A percentile compares a stretch with the other conserved stretches of the same genome.
phyloP scores from a whole-genome alignment of 164 flowering plant species.

The Chimonanthus praecox region DNA sequence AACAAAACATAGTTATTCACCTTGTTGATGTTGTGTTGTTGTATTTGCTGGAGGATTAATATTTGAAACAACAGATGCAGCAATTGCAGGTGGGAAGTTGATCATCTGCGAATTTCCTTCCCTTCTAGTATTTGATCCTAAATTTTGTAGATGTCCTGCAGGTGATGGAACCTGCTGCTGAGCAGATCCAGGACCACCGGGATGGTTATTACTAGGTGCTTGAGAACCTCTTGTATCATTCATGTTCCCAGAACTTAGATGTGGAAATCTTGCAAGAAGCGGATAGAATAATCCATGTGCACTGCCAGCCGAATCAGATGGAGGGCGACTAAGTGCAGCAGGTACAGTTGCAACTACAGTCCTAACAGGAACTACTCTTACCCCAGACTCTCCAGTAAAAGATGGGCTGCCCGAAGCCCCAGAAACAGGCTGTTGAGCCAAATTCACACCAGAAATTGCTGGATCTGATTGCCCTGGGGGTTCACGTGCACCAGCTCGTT shows the following conservation, averaged over 20 bases:
- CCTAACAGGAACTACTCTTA: slow-evolving; percentile 61
- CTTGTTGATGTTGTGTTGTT: slow-evolving; percentile 10
- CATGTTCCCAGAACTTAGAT: slow-evolving; percentile 30
- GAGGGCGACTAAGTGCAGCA: slow-evolving; percentile 31
- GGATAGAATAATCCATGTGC: slow-evolving; percentile 57
- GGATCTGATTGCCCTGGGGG: slow-evolving; percentile 34
- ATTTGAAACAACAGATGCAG: slow-evolving; percentile 5
- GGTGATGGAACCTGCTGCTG: slow-evolving; percentile 20
- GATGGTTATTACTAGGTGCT: slow-evolving; percentile 23
- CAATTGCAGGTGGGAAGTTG: background rate
- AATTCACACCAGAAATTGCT: slow-evolving; percentile 28
- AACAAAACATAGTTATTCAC: background rate
- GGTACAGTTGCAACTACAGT: slow-evolving; percentile 73
- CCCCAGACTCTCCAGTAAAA: slow-evolving; percentile 41
- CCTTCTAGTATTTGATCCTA: slow-evolving; percentile 16
- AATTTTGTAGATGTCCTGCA: slow-evolving; percentile 29
- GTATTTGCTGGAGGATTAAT: slow-evolving; percentile 4
- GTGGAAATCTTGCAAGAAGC: slow-evolving; percentile 62
- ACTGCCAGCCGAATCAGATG: slow-evolving; percentile 39
- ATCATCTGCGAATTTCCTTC: slow-evolving; percentile 17
- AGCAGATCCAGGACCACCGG: slow-evolving; percentile 20
- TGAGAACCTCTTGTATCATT: slow-evolving; percentile 35
- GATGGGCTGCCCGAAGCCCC: slow-evolving; percentile 29
- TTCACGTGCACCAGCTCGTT: slow-evolving; percentile 36
- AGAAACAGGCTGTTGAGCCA: slow-evolving; percentile 27